Base-by-base conservation (phyloP, 2,329 filamentous ascomycete genomes). In the Fulvia fulva region DNA sequence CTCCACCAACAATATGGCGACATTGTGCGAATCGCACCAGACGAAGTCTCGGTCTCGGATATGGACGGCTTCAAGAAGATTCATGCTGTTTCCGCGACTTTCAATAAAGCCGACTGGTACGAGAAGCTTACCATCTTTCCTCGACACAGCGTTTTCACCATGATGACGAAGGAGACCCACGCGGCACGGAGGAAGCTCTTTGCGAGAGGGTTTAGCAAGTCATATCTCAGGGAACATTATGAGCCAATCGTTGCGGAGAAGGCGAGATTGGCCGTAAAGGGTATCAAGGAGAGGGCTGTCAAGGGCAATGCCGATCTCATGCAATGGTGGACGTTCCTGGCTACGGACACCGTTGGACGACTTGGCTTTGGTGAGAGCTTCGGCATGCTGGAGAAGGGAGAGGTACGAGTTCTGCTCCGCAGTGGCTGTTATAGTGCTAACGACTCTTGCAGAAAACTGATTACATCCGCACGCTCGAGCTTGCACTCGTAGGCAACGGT, bases 21-120 rank as follows among this genome's bases (percentile, higher is more conserved):
- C 0, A 69, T 80, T 41, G 77, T 81, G 7, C 76, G 80, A 12
- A 69, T 80, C 44, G 73, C 73, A 4, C 78, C 79, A 1, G 71
- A 78, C 57, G 77, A 80, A 61, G 71, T 81, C 3, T 75, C 76
- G 1, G 81, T 78, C 59, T 73, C 69, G 32, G 67, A 73, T 23
- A 55, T 64, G 6, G 56, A 63, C 8, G 63, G 56, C 11, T 69
- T 70, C 59, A 68, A 67, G 37, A 55, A 65, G 8, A 69, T 72
- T 45, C 66, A 73, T 53, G 58, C 59, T 28, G 63, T 69, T n/a
- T 57, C 58, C 14, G 53, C 55, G 11, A 61, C 59, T 1, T 72
- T 71, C 56, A 51, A 41, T 6, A 73, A 73, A 55, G 59, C 54
- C 9, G 26, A 59, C 9, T 71, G 66, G 67, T 73, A 73, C 52